Conservation (phyloP, 306 rosid genomes). For the Carpinus fangiana region DNA sequence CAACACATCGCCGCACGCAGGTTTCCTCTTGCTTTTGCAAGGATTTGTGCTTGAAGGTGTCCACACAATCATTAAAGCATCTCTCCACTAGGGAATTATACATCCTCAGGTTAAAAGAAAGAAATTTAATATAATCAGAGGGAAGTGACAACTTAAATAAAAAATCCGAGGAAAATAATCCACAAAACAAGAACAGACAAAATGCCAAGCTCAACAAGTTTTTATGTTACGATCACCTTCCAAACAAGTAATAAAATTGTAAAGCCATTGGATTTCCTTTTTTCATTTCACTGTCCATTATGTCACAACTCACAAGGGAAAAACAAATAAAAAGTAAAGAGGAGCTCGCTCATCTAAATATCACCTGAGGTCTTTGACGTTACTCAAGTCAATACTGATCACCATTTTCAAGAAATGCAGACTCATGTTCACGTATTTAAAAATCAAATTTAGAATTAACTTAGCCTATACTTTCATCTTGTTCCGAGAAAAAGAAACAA, state of each 20-base stretch:
- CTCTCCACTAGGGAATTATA: slow-evolving; percentile 90
- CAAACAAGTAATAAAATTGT: background rate
- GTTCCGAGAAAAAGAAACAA: no score
- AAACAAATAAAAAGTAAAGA: no score
- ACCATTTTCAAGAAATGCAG: no score
- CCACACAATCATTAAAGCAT: slow-evolving; percentile 85
- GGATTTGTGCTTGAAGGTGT: slow-evolving; percentile 87
- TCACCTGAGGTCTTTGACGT: no score
- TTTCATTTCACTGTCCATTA: no score
- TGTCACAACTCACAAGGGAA: no score
- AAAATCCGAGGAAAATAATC: background rate
- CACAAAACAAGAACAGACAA: background rate
- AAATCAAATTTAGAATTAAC: no score
- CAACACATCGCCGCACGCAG: slow-evolving; percentile 83
- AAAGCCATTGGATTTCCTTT: no score
- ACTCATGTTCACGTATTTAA: no score
- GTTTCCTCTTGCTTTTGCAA: slow-evolving; percentile 91
- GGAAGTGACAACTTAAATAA: background rate
- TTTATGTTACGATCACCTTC: background rate
- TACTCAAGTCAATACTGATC: no score
- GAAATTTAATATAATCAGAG: slow-evolving; percentile 7
- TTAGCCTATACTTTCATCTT: no score
- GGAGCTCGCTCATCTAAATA: no score
- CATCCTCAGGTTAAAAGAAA: slow-evolving; percentile 83
- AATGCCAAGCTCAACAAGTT: background rate